Percentiles rank a stretch among this genome's conserved stretches.
phyloP scores from a whole-genome alignment of 257 asterid genomes.

The Gentiana straminea region DNA sequence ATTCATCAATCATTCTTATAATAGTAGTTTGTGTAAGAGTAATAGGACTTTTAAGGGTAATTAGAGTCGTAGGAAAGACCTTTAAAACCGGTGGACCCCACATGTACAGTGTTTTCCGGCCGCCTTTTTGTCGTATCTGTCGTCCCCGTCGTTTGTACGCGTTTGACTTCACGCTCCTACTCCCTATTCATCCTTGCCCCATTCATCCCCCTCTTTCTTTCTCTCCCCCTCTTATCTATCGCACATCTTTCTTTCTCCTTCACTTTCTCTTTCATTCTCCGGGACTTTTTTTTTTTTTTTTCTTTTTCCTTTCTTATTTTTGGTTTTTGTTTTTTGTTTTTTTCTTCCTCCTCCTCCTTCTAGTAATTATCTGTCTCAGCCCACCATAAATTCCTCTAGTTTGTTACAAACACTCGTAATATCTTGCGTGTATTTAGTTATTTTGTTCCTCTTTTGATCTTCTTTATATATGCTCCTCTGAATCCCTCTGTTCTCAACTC shows the following conservation, averaged over 20 bases:
- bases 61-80: no score
- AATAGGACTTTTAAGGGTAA: no score
- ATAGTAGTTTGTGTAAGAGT: no score
- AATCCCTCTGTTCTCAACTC: constrained; percentile 11
- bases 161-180: constrained; percentile 14
- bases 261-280: constrained; percentile 6
- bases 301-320: constrained; percentile 4
- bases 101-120: constrained; percentile 18
- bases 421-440: neutral
- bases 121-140: constrained; percentile 33
- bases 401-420: constrained; percentile 2
- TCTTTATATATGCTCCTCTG: constrained; percentile 1
- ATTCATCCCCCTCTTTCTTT: neutral
- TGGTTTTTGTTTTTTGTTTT: neutral
- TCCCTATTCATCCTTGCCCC: neutral
- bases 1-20: no score
- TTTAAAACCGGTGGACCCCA: constrained; percentile 13
- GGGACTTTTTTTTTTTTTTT: neutral
- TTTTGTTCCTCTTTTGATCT: constrained; percentile 1
- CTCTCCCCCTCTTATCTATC: neutral
- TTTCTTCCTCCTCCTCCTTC: no score
- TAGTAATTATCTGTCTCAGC: no score
- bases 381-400: neutral
- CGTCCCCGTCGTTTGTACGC: constrained; percentile 23
- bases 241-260: constrained; percentile 2